These are phyloP conservation scores for Naganishia liquefaciens DNA, from an alignment of 1,284 basidiomycete species.

Conservation along the genomic window DNA sequence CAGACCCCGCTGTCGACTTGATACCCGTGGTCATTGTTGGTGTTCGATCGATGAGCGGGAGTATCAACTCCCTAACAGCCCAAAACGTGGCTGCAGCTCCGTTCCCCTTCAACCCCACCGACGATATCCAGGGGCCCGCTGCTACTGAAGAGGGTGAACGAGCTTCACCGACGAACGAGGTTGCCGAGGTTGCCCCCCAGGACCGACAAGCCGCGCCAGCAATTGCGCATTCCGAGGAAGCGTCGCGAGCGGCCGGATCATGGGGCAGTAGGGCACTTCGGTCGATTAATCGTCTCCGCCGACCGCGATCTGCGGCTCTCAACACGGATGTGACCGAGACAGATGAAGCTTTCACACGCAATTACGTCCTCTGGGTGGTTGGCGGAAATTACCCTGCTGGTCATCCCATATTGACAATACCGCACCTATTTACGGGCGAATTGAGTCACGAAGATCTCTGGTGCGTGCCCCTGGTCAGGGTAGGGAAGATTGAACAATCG, in stretches of 20 bases:
- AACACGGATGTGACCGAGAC: background rate
- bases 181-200: background rate
- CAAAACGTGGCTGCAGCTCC: constrained; percentile 45
- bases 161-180: background rate
- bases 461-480: constrained; percentile 55
- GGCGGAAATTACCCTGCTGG: constrained; percentile 80
- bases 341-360: constrained; percentile 29
- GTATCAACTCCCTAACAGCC: constrained; percentile 36
- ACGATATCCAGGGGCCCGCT: constrained; percentile 9
- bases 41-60: constrained; percentile 41
- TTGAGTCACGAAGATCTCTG: constrained; percentile 71
- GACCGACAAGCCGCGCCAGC: background rate
- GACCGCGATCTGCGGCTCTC: constrained; percentile 25
- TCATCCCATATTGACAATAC: constrained; percentile 77
- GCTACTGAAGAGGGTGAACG: background rate
- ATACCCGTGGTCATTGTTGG: constrained; percentile 52
- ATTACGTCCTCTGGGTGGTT: constrained; percentile 55
- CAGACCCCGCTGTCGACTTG: constrained; percentile 39
- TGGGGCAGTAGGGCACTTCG: constrained; percentile 37
- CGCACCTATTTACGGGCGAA: constrained; percentile 64
- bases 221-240: background rate
- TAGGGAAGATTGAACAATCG: constrained; percentile 29
- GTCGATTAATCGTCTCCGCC: constrained; percentile 33
- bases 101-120: constrained; percentile 47
- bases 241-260: background rate